Conservation (phyloP, 176 grass and related monocot species). For the Otatea glauca region DNA sequence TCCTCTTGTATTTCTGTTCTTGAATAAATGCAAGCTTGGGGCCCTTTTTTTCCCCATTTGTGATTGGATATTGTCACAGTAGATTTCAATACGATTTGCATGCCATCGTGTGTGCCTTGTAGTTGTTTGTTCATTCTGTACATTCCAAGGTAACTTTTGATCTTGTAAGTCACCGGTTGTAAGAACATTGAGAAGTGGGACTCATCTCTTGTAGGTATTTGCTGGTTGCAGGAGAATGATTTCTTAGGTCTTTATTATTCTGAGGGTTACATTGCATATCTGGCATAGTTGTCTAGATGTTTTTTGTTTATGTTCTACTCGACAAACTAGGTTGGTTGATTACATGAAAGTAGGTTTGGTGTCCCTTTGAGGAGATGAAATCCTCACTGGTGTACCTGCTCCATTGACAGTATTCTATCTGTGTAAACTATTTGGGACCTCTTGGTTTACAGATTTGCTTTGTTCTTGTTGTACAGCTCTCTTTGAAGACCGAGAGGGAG, state of each 20-base stretch:
- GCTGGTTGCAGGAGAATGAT: not conserved
- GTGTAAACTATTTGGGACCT: not conserved
- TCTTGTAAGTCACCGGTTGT: not conserved
- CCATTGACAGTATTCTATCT: not conserved
- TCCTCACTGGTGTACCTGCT: not conserved
- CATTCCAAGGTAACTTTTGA: no score
- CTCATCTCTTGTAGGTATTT: not conserved
- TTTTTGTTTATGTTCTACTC: not conserved
- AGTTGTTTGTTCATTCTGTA: no score
- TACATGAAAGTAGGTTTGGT: not conserved
- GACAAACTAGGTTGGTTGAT: no score
- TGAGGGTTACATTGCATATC: not conserved
- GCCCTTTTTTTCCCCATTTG: not conserved
- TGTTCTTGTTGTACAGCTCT: slow-evolving; percentile 42
- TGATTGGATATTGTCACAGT: not conserved
- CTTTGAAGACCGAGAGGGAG: slow-evolving; percentile 70
- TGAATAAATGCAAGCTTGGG: not conserved
- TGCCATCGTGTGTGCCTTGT: no score
- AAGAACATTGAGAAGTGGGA: not conserved
- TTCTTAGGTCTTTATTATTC: not conserved
- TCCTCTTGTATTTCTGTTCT: not conserved
- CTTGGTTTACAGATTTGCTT: not conserved
- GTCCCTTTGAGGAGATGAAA: not conserved
- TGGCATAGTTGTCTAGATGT: not conserved
- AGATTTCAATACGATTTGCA: not conserved